Evolutionary conservation across 208 protist genomes (phyloP).

Genomic region (Trichomonas tenax): DNA sequence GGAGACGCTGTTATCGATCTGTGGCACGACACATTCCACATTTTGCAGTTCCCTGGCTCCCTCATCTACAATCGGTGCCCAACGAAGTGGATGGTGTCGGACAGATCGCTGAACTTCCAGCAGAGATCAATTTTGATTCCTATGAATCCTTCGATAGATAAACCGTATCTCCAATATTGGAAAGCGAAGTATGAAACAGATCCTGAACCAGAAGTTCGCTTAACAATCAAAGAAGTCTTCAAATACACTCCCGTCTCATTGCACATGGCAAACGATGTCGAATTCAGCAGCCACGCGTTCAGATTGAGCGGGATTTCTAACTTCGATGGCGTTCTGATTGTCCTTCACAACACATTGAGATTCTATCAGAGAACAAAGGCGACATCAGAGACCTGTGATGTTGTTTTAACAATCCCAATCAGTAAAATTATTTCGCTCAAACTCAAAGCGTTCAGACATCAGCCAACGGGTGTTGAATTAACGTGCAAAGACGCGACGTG

Average conservation of each 20-base stretch:
- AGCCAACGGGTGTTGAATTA: background rate
- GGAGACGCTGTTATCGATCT: background rate
- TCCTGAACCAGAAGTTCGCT: background rate
- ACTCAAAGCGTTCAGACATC: background rate
- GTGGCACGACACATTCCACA: background rate
- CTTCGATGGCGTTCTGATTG: background rate
- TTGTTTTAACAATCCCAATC: background rate
- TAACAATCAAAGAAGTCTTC: background rate
- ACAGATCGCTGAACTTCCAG: background rate
- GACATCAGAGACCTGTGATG: background rate
- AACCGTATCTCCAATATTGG: background rate
- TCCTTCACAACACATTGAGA: background rate
- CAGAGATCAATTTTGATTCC: background rate
- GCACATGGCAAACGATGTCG: background rate
- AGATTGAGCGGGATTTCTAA: background rate
- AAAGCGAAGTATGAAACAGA: background rate
- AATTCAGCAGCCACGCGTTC: background rate
- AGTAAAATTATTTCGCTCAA: background rate
- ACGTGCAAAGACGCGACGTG: background rate
- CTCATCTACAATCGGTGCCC: background rate
- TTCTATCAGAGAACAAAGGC: background rate
- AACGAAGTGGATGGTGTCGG: background rate
- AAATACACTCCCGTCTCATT: background rate
- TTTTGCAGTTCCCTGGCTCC: background rate
- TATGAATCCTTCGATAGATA: slow-evolving; percentile 14